Percentiles rank a stretch among this genome's conserved stretches.
These are phyloP conservation scores for Coemansia sp. DNA, from an alignment of 371 early-diverging fungal species.

Conservation along the genomic window DNA sequence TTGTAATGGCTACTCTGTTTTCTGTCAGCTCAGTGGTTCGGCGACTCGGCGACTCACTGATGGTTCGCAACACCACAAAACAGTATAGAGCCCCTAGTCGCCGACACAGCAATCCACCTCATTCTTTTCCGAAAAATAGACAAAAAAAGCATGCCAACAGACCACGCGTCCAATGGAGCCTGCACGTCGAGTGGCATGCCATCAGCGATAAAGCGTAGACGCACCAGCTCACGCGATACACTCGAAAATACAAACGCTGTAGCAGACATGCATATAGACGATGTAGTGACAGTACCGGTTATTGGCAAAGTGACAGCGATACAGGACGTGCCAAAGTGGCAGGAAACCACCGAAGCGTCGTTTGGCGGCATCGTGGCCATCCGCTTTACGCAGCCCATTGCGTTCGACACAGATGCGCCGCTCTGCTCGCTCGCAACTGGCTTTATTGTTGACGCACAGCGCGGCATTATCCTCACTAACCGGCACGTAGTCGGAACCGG, in stretches of 20 bases:
- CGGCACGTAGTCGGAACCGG: slow-evolving; percentile 89
- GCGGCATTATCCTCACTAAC: slow-evolving; percentile 86
- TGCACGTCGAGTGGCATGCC: background rate
- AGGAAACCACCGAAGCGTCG: slow-evolving; percentile 28
- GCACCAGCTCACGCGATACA: background rate
- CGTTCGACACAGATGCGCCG: slow-evolving; percentile 83
- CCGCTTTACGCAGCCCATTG: slow-evolving; percentile 69
- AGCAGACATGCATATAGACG: slow-evolving; percentile 5
- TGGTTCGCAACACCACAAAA: too few species aligned
- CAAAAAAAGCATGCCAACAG: background rate
- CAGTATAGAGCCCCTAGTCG: background rate
- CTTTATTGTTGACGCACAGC: slow-evolving; percentile 85
- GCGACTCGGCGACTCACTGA: too few species aligned
- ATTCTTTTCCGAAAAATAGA: background rate
- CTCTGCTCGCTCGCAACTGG: slow-evolving; percentile 76
- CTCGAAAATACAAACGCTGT: background rate
- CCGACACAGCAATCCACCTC: background rate
- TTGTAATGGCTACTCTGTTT: too few species aligned
- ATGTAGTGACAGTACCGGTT: background rate
- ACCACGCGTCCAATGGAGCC: background rate
- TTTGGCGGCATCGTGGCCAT: slow-evolving; percentile 80
- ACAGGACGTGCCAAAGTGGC: slow-evolving; percentile 56
- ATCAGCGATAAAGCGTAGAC: slow-evolving; percentile 12
- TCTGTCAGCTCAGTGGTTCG: too few species aligned
- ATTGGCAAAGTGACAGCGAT: slow-evolving; percentile 54